Percentiles rank a stretch among this genome's conserved stretches.
These are phyloP conservation scores for Asparagopsis taxiformis DNA, from an alignment of 31 red algal species.

Conservation along the genomic window DNA sequence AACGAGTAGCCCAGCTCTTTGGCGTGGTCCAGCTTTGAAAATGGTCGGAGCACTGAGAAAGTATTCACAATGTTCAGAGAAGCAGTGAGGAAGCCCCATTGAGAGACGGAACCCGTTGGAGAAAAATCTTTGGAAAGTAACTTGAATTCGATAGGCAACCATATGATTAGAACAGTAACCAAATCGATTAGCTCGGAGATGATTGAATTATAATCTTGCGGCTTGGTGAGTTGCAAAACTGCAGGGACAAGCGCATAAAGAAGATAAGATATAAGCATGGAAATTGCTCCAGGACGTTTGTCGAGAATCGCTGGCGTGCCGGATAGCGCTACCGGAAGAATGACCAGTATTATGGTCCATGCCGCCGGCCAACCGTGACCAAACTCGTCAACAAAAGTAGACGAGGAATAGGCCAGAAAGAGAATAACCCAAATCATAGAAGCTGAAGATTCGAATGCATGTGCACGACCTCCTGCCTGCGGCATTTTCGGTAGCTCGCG, in stretches of 20 bases:
- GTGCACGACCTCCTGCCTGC: constrained; percentile 39
- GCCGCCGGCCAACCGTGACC: constrained; percentile 36
- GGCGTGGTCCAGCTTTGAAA: constrained; percentile 27
- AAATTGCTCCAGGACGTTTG: constrained; percentile 15
- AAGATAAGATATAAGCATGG: constrained; percentile 25
- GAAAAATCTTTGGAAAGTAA: constrained; percentile 37
- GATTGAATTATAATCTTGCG: constrained; percentile 14
- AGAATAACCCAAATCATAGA: constrained; percentile 61
- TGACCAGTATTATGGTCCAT: constrained; percentile 49
- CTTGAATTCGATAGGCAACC: constrained; percentile 58
- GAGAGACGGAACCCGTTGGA: constrained; percentile 51
- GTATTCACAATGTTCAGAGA: constrained; percentile 53
- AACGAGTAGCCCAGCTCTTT: constrained; percentile 53
- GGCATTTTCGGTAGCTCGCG: constrained; percentile 56
- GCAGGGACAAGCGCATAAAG: constrained; percentile 47
- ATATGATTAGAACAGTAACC: constrained; percentile 39
- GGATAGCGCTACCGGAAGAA: constrained; percentile 30
- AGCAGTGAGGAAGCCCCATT: constrained; percentile 55
- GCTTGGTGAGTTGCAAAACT: constrained; percentile 44
- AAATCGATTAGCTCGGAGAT: constrained; percentile 19
- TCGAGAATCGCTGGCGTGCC: constrained; percentile 33
- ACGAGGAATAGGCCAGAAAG: constrained; percentile 63
- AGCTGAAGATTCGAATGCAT: constrained; percentile 52
- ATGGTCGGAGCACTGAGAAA: constrained; percentile 58
- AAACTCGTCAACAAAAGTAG: constrained; percentile 50